phyloP scores from a whole-genome alignment of 805 yeast genomes.

The Monosporozyma servazzii region DNA sequence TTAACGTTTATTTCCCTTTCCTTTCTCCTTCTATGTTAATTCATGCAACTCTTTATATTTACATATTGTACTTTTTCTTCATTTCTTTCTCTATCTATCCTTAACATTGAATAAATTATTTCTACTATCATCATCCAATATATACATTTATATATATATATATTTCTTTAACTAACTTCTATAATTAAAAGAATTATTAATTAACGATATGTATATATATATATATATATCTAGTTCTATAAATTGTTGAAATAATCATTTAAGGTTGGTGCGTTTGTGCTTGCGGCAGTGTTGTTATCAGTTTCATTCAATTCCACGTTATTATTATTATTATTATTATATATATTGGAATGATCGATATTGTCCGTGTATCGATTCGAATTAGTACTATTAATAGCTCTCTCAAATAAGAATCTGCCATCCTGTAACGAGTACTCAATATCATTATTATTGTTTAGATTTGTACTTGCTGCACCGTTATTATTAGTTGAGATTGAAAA shows the following conservation, averaged over 20 bases:
- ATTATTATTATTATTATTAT: background rate
- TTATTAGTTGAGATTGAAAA: slow-evolving; percentile 14
- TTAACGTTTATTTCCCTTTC: background rate
- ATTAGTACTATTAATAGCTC: slow-evolving; percentile 11
- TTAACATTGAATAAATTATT: background rate
- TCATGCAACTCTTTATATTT: background rate
- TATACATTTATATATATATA: background rate
- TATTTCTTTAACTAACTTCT: background rate
- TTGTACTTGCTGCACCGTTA: background rate
- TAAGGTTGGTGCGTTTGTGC: background rate
- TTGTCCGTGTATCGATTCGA: background rate
- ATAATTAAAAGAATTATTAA: background rate
- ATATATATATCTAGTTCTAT: background rate
- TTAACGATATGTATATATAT: background rate
- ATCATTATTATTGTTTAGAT: slow-evolving; percentile 31
- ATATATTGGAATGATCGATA: background rate
- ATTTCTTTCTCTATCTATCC: background rate
- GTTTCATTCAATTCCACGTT: background rate
- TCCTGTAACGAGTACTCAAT: slow-evolving; percentile 29
- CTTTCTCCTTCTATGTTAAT: background rate
- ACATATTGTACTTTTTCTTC: background rate
- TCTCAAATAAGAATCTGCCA: slow-evolving; percentile 26
- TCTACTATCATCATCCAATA: no score
- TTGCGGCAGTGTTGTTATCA: background rate
- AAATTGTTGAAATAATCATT: background rate